A percentile compares a stretch with the other conserved stretches of the same genome.
phyloP scores from a whole-genome alignment of 1,284 basidiomycete species.

The Xerocomus alliaceus region DNA sequence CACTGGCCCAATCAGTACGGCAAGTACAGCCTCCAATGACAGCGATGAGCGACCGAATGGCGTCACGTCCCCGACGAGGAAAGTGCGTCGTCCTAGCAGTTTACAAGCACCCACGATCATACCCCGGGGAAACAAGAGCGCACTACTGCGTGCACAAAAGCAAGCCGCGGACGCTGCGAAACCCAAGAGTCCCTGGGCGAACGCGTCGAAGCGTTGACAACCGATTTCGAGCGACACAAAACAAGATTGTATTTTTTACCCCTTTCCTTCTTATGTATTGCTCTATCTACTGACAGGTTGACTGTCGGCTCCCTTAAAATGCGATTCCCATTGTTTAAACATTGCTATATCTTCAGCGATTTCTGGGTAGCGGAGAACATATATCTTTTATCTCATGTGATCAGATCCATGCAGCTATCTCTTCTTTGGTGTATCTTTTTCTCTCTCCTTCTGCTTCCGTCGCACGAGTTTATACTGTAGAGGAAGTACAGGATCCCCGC shows the following conservation, averaged over 20 bases:
- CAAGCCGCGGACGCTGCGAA: constrained; percentile 36
- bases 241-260: not conserved
- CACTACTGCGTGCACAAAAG: constrained; percentile 73
- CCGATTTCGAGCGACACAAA: not conserved
- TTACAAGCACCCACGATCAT: constrained; percentile 62
- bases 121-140: constrained; percentile 76
- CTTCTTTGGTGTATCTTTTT: constrained; percentile 9
- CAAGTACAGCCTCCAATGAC: constrained; percentile 28
- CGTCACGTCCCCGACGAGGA: constrained; percentile 30
- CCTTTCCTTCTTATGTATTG: constrained; percentile 18
- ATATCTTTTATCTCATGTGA: constrained; percentile 1
- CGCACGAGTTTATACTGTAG: constrained; percentile 11
- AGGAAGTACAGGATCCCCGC: constrained; percentile 15
- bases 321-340: constrained; percentile 30
- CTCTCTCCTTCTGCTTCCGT: not conserved
- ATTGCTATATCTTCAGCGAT: constrained; percentile 21
- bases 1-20: constrained; percentile 35
- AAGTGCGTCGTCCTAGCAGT: constrained; percentile 58
- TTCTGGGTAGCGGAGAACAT: constrained; percentile 24
- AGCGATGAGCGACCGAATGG: constrained; percentile 25
- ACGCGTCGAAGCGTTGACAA: constrained; percentile 36
- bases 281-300: constrained; percentile 23
- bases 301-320: constrained; percentile 16
- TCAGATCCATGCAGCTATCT: constrained; percentile 22
- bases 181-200: constrained; percentile 43